These are phyloP conservation scores for Backusella liffmaniae DNA, from an alignment of 192 early-diverging fungal genomes.

Conservation along the genomic window DNA sequence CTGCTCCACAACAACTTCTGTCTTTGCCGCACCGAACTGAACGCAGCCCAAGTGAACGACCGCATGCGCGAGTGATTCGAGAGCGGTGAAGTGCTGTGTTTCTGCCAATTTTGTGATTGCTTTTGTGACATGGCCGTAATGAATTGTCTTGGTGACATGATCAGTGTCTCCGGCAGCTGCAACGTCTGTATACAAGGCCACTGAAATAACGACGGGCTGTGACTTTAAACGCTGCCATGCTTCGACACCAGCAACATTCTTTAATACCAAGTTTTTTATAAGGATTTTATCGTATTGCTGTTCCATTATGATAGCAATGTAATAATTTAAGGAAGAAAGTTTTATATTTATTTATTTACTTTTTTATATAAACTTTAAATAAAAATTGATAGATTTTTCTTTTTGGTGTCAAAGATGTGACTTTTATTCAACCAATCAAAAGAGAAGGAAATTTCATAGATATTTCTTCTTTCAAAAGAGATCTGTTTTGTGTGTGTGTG, in stretches of 20 bases:
- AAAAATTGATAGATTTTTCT: background rate
- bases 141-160: slow-evolving; percentile 75
- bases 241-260: slow-evolving; percentile 87
- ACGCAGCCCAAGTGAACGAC: slow-evolving; percentile 60
- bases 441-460: background rate
- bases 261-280: slow-evolving; percentile 77
- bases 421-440: background rate
- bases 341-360: slow-evolving; percentile 4
- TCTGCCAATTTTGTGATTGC: slow-evolving; percentile 75
- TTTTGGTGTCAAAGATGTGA: background rate
- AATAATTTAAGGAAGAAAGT: background rate
- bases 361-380: background rate
- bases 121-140: slow-evolving; percentile 82
- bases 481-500: background rate
- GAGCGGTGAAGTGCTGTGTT: slow-evolving; percentile 63
- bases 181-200: slow-evolving; percentile 73
- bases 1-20: slow-evolving; percentile 78
- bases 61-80: slow-evolving; percentile 70
- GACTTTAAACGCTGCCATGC: slow-evolving; percentile 88
- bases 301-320: background rate
- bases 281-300: slow-evolving; percentile 59
- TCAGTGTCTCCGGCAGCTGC: slow-evolving; percentile 76
- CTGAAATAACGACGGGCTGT: slow-evolving; percentile 84
- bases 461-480: background rate
- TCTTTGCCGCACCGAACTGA: slow-evolving; percentile 62